Percentiles rank a stretch among this genome's conserved stretches.
Conservation (phyloP, 208 protist genomes). For the Endotrypanum monterogeii region DNA sequence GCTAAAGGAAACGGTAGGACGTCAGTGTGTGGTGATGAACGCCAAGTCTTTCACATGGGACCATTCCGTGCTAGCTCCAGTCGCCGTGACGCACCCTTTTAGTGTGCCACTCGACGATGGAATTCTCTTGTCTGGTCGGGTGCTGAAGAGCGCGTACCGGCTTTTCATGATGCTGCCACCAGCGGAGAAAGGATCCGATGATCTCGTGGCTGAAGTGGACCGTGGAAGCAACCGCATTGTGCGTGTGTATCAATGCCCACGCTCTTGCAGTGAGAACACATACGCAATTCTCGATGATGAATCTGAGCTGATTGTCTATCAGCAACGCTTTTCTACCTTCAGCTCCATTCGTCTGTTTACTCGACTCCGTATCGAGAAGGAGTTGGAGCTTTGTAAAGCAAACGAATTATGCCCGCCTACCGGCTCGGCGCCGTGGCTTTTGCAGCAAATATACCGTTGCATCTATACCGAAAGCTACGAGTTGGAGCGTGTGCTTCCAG, state of each 20-base stretch:
- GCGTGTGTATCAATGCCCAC: constrained; percentile 76
- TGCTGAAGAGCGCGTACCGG: constrained; percentile 68
- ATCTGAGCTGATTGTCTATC: constrained; percentile 72
- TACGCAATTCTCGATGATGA: constrained; percentile 79
- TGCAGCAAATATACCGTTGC: constrained; percentile 55
- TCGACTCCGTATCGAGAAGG: constrained; percentile 34
- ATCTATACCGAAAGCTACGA: constrained; percentile 71
- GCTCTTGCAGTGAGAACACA: constrained; percentile 53
- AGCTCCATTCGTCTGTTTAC: constrained; percentile 52
- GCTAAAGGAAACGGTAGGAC: constrained; percentile 76
- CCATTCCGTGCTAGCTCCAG: constrained; percentile 39
- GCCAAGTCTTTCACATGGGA: constrained; percentile 66
- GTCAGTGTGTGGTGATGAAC: constrained; percentile 42
- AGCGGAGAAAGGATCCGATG: constrained; percentile 54
- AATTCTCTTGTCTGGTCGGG: constrained; percentile 44
- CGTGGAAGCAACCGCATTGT: constrained; percentile 54
- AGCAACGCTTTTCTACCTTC: constrained; percentile 80
- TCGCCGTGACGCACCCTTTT: constrained; percentile 3
- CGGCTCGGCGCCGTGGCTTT: constrained; percentile 63
- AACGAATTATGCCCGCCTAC: constrained; percentile 13
- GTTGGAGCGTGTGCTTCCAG: constrained; percentile 58
- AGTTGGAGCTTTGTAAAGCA: constrained; percentile 43
- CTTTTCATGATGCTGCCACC: constrained; percentile 64
- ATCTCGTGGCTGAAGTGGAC: constrained; percentile 67
- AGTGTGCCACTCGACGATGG: constrained; percentile 49